These are phyloP conservation scores for Candida methanosorbosa DNA, from an alignment of 805 yeast genomes.

Conservation along the genomic window DNA sequence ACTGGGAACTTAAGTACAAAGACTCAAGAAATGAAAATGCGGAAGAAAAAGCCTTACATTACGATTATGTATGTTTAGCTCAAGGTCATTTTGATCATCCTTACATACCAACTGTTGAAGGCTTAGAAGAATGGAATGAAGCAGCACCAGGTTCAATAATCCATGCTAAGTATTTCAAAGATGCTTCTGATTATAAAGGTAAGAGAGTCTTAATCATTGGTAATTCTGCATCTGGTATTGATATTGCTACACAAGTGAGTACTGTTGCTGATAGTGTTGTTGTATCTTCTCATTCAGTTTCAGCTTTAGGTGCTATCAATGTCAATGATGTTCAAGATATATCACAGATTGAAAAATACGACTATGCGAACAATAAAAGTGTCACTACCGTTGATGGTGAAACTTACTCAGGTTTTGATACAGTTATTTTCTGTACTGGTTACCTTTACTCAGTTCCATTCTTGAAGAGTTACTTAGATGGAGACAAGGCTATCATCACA, in stretches of 20 bases:
- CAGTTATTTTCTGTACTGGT: conserved; percentile 66
- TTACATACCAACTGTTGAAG: conserved; percentile 33
- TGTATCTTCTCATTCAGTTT: conserved; percentile 21
- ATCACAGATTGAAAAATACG: conserved; percentile 16
- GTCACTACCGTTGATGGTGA: conserved; percentile 43
- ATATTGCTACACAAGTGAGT: conserved; percentile 29
- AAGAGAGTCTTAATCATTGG: conserved; percentile 28
- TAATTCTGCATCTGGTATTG: conserved; percentile 68
- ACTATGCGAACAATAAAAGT: conserved; percentile 17
- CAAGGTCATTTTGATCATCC: conserved; percentile 43
- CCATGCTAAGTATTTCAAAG: conserved; percentile 37
- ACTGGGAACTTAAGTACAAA: conserved; percentile 18
- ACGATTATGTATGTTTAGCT: conserved; percentile 32
- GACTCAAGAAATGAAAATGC: not conserved
- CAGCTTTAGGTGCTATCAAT: conserved; percentile 19
- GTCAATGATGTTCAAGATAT: conserved; percentile 17
- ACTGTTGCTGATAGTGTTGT: conserved; percentile 20
- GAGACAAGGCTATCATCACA: conserved; percentile 17
- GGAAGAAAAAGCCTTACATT: conserved; percentile 3
- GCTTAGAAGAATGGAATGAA: conserved; percentile 27
- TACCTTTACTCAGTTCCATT: conserved; percentile 62
- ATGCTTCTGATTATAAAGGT: conserved; percentile 22
- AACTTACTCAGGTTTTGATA: conserved; percentile 39
- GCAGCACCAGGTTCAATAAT: conserved; percentile 23
- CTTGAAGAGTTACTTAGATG: conserved; percentile 27